Percentiles rank a stretch among this genome's conserved stretches.
Evolutionary conservation across 164 flowering plant genomes (phyloP).

Genomic region (Sedum album): DNA sequence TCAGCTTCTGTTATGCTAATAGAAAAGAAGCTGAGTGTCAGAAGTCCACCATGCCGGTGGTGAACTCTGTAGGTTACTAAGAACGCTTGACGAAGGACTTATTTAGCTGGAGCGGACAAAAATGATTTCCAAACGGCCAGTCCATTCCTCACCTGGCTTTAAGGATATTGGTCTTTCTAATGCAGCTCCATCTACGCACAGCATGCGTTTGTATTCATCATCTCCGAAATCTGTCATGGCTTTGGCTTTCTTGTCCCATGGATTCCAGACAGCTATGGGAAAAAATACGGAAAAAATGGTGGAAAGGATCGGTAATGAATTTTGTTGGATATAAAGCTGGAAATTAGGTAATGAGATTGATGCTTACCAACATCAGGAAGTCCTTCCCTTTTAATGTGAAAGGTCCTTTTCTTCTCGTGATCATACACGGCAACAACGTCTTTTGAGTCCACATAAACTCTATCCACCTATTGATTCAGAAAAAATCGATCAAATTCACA

Average conservation of each 20-base stretch:
- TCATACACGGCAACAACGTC: conserved; percentile 70
- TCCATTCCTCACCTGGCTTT: conserved; percentile 96
- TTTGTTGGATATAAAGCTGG: not conserved
- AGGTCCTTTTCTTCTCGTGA: conserved; percentile 77
- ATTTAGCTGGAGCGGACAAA: conserved; percentile 41
- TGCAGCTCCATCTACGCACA: conserved; percentile 83
- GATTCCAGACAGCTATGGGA: conserved; percentile 83
- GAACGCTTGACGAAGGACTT: not conserved
- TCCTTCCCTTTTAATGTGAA: conserved; percentile 64
- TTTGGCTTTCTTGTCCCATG: conserved; percentile 92
- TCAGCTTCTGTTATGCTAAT: not conserved
- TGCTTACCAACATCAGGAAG: conserved; percentile 85
- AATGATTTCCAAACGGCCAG: conserved; percentile 51
- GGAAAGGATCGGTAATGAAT: not conserved
- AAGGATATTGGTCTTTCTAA: conserved; percentile 68
- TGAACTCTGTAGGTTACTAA: not conserved
- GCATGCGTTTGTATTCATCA: conserved; percentile 85
- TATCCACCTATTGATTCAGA: conserved; percentile 51
- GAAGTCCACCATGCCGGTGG: not conserved
- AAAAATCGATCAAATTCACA: too few relatives aligned
- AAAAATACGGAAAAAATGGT: not conserved
- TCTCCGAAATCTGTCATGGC: conserved; percentile 71
- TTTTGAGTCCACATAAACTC: conserved; percentile 61
- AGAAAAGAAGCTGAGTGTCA: not conserved
- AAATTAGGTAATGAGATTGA: not conserved